phyloP scores from a whole-genome alignment of 1,284 basidiomycete genomes.

The Tylopilus sp. region DNA sequence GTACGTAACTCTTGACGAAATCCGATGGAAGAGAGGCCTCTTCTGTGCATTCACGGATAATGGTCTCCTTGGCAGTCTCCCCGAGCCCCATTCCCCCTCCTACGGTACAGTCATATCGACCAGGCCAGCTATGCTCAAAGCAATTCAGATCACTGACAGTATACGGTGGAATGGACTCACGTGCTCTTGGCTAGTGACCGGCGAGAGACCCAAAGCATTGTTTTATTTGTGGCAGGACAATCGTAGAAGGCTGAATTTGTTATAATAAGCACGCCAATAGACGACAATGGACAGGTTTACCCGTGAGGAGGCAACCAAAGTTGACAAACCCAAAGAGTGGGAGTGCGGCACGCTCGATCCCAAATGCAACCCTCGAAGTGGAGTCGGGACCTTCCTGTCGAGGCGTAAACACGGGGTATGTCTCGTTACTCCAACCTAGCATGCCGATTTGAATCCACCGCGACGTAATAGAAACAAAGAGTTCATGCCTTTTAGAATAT shows the following conservation, averaged over 20 bases:
- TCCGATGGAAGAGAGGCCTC: slow-evolving; percentile 49
- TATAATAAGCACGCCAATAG: not conserved
- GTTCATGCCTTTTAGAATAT: slow-evolving; percentile 32
- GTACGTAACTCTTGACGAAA: slow-evolving; percentile 42
- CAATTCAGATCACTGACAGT: not conserved
- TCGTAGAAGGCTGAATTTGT: slow-evolving; percentile 33
- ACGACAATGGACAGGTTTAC: slow-evolving; percentile 31
- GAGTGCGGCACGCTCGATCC: slow-evolving; percentile 52
- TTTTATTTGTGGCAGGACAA: slow-evolving; percentile 30
- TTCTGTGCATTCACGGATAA: slow-evolving; percentile 51
- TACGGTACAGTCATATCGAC: slow-evolving; percentile 51
- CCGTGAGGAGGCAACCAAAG: slow-evolving; percentile 53
- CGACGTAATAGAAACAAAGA: not conserved
- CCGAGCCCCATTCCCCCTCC: slow-evolving; percentile 53
- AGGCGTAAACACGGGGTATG: slow-evolving; percentile 37
- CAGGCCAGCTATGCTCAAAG: slow-evolving; percentile 47
- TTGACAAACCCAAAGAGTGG: slow-evolving; percentile 54
- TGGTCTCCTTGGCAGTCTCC: slow-evolving; percentile 45
- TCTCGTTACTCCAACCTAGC: slow-evolving; percentile 37
- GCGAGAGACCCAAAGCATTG: slow-evolving; percentile 51
- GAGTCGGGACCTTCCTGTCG: slow-evolving; percentile 18
- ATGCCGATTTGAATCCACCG: not conserved
- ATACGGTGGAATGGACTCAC: slow-evolving; percentile 35
- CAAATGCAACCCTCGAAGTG: slow-evolving; percentile 42
- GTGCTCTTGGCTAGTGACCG: slow-evolving; percentile 50